phyloP scores from a whole-genome alignment of 768 basidiomycete genomes.

The Tricholoma sp. region DNA sequence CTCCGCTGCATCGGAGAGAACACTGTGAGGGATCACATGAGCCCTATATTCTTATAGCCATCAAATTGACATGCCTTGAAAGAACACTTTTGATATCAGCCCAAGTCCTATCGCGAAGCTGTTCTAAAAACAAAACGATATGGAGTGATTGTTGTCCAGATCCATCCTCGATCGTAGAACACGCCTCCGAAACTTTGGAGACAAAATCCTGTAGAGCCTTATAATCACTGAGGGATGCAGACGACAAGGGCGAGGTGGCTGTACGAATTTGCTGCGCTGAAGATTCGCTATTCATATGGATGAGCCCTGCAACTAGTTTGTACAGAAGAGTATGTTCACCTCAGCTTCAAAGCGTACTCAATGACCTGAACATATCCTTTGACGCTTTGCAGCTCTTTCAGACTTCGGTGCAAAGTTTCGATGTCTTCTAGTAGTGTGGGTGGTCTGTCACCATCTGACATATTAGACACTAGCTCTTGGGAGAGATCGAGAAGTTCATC shows the following conservation, averaged over 20 bases:
- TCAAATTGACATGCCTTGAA: constrained; percentile 44
- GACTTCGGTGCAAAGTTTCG: constrained; percentile 68
- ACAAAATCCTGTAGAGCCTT: constrained; percentile 61
- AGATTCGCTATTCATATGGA: constrained; percentile 40
- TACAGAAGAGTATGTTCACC: constrained; percentile 39
- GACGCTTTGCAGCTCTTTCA: constrained; percentile 75
- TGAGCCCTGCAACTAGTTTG: not conserved
- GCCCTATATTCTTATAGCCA: not conserved
- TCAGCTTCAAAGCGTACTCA: constrained; percentile 62
- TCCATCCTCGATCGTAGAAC: constrained; percentile 40
- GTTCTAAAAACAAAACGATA: constrained; percentile 56
- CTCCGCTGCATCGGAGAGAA: constrained; percentile 62
- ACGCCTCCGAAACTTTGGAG: constrained; percentile 37
- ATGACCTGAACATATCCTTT: constrained; percentile 73
- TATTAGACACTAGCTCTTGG: constrained; percentile 55
- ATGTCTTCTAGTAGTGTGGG: constrained; percentile 78
- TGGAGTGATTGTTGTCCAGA: constrained; percentile 48
- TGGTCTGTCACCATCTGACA: constrained; percentile 39
- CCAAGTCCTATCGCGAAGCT: constrained; percentile 73
- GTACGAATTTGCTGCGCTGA: constrained; percentile 49
- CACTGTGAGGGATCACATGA: constrained; percentile 33
- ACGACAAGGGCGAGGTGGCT: constrained; percentile 32
- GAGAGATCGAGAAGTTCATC: constrained; percentile 74
- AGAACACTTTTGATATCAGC: constrained; percentile 61
- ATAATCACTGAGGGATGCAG: constrained; percentile 50